Evolutionary conservation across 2,329 filamentous ascomycete species (phyloP).

Genomic region (Epichloe hybrida): DNA sequence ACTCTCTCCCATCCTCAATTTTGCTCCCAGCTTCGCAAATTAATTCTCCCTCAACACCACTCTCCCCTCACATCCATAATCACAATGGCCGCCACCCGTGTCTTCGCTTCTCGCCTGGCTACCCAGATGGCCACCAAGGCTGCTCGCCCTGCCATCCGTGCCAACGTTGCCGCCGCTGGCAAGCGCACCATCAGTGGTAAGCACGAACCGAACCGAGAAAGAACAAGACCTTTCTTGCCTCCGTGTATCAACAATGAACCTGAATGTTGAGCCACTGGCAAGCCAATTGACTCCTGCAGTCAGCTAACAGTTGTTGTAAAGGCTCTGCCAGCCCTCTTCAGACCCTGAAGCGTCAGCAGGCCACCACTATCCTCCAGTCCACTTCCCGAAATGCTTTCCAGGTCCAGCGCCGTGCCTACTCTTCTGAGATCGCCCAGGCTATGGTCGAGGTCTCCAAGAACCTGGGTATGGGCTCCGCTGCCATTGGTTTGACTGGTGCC

Average conservation of each 20-base stretch:
- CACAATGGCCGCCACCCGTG: constrained; percentile 70
- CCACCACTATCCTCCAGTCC: constrained; percentile 51
- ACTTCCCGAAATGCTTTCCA: constrained; percentile 52
- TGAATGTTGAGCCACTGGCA: constrained; percentile 13
- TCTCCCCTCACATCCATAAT: constrained; percentile 36
- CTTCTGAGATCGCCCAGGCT: constrained; percentile 75
- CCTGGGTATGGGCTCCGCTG: constrained; percentile 77
- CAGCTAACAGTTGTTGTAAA: constrained; percentile 23
- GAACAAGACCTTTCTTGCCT: constrained; percentile 17
- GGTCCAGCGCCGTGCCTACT: constrained; percentile 62
- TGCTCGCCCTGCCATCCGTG: constrained; percentile 61
- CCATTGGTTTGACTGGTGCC: constrained; percentile 84
- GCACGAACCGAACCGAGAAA: constrained; percentile 16
- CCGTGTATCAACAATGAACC: constrained; percentile 6
- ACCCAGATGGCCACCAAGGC: constrained; percentile 65
- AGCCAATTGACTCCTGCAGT: constrained; percentile 20
- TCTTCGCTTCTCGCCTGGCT: constrained; percentile 66
- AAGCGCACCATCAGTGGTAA: constrained; percentile 68
- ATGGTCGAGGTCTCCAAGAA: constrained; percentile 87
- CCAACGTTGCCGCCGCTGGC: constrained; percentile 48
- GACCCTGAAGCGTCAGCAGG: constrained; percentile 63
- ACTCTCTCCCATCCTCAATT: constrained; percentile 21
- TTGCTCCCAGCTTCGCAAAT: constrained; percentile 19
- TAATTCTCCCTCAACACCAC: constrained; percentile 15
- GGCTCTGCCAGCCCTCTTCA: constrained; percentile 52